Percentiles rank a stretch among this genome's conserved stretches.
Conservation (phyloP, 768 basidiomycete species). For the Leucogyrophana mollusca region DNA sequence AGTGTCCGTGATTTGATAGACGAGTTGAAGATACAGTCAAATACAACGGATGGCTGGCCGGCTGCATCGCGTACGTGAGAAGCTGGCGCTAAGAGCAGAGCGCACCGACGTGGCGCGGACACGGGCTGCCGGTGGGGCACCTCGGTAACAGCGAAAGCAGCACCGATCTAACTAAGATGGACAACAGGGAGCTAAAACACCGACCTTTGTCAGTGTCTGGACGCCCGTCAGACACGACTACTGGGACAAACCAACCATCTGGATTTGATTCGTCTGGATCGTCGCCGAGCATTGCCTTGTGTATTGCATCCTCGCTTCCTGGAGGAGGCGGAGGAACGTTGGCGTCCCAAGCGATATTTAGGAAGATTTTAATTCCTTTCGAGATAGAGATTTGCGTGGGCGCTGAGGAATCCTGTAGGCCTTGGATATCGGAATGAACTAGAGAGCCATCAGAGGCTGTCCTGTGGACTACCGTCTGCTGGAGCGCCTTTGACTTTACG, state of each 20-base stretch:
- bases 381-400: slow-evolving; percentile 39
- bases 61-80: slow-evolving; percentile 37
- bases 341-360: slow-evolving; percentile 71
- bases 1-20: slow-evolving; percentile 58
- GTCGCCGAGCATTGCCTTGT: slow-evolving; percentile 54
- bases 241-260: slow-evolving; percentile 63
- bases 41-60: slow-evolving; percentile 66
- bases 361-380: slow-evolving; percentile 61
- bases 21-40: slow-evolving; percentile 69
- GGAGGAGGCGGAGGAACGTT: slow-evolving; percentile 69
- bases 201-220: slow-evolving; percentile 71
- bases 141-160: too few relatives aligned
- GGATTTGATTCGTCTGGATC: slow-evolving; percentile 38
- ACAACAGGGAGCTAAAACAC: slow-evolving; percentile 13
- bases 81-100: not conserved
- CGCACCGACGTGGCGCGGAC: not conserved
- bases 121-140: slow-evolving; percentile 2
- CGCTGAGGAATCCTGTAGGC: slow-evolving; percentile 12
- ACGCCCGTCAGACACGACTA: slow-evolving; percentile 64
- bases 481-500: slow-evolving; percentile 54
- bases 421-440: not conserved
- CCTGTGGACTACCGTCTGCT: slow-evolving; percentile 31
- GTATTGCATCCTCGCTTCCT: slow-evolving; percentile 56
- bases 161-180: not conserved
- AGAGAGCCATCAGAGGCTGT: slow-evolving; percentile 10